Evolutionary conservation across 495 filamentous ascomycete genomes (phyloP), one percentile per base, ranked within the genome.

Genomic region (Aspergillus sparsus): DNA sequence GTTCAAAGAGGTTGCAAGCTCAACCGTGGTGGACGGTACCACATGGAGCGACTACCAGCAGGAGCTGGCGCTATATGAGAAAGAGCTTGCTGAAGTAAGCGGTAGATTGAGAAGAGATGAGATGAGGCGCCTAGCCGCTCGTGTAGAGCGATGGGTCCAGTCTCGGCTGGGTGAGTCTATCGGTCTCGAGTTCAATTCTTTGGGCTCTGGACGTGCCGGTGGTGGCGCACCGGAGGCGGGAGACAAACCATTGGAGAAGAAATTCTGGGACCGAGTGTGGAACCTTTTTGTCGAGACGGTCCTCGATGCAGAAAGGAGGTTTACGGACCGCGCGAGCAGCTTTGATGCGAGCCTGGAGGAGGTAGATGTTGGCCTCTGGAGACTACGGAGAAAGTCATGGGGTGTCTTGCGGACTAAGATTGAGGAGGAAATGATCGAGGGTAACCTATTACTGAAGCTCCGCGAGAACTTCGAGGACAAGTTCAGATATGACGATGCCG

Each of bases 381-480:
- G 92, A 53, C 75, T 98, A 42, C 85, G 93, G 57, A 84, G 92
- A 59, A 97, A 97, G 78, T 92, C 89, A 36, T 98, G 95, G 95
- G 89, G 86, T 31, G 93, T 92, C 7, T 77, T 98, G 56, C 83
- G 89, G 34, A 87, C 89, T 45, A 96, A 90, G 76, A 90, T 98
- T 64, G 95, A 97, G 18, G 94, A 98, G 71, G 94, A 98, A 72
- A 91, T 98, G 72, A 93, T 93, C 83, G 94, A 98, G 74, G 93
- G 93, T 58, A 98, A 98, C 69, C 83, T 98, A 53, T 77, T 98
- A 7, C 82, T 98, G 59, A 98, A 98, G 74, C 83, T 98, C 33
- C 87, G 94, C 7, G 94, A 98, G 76, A 98, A 97, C 74, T 98
- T 98, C 63, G 94, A 98, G 67, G 94, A 98, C 75, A 96, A 95